Conservation (phyloP, 257 asterid species). For the Solanum verrucosum region DNA sequence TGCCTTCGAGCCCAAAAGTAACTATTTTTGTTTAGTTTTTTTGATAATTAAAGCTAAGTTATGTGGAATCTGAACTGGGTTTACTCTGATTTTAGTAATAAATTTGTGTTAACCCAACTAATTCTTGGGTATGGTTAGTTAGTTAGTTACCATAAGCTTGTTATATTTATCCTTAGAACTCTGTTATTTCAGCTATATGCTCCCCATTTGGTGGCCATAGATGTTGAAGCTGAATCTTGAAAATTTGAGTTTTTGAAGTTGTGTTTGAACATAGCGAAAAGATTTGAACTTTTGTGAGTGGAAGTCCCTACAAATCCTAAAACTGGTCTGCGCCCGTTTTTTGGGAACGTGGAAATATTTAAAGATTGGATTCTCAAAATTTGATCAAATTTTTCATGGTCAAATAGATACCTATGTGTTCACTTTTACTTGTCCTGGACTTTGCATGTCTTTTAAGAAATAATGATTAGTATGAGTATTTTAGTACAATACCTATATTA, state of each 20-base stretch:
- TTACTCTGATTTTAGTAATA: not conserved
- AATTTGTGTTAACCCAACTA: not conserved
- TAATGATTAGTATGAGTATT: too few species aligned
- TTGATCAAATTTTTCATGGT: too few species aligned
- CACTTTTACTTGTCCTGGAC: too few species aligned
- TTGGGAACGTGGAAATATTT: not conserved
- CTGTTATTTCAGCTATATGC: not conserved
- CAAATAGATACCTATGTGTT: too few species aligned
- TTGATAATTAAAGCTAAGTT: not conserved
- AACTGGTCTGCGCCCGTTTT: too few species aligned
- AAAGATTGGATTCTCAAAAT: too few species aligned
- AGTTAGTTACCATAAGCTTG: not conserved
- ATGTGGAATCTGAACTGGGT: not conserved
- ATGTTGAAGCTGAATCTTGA: not conserved
- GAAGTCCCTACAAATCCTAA: too few species aligned
- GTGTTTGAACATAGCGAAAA: not conserved
- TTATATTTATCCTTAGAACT: not conserved
- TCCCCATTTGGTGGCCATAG: not conserved
- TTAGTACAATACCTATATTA: too few species aligned
- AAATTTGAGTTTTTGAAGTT: not conserved
- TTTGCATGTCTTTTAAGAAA: too few species aligned
- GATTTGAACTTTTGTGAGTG: not conserved
- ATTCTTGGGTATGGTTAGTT: not conserved
- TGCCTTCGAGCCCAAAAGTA: conserved; percentile 79
- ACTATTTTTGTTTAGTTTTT: not conserved